These are phyloP conservation scores for Tolypocladium amazonense DNA, from an alignment of 2,329 filamentous ascomycete species.

Conservation along the genomic window DNA sequence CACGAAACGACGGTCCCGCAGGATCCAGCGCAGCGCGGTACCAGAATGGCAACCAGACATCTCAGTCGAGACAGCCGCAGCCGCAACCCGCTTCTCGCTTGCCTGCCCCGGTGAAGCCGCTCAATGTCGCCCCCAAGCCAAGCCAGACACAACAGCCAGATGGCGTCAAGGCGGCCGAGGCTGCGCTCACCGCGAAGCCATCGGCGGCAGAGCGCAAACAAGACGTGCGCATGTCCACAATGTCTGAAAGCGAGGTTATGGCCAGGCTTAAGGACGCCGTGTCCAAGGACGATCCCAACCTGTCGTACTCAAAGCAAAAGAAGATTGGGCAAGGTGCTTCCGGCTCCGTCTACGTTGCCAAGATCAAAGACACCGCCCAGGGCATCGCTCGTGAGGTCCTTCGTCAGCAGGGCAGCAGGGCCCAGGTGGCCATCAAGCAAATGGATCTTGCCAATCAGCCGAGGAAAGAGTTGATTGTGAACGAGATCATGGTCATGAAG, in stretches of 20 bases:
- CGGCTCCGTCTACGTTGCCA: conserved; percentile 94
- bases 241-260: conserved; percentile 97
- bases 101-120: conserved; percentile 61
- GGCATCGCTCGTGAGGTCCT: conserved; percentile 77
- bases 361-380: conserved; percentile 80
- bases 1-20: conserved; percentile 35
- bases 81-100: conserved; percentile 35
- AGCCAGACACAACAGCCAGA: conserved; percentile 40
- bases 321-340: conserved; percentile 99
- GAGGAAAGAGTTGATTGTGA: conserved; percentile 95
- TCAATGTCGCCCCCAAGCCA: conserved; percentile 66
- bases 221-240: conserved; percentile 96
- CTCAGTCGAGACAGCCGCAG: conserved; percentile 34
- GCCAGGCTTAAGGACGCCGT: conserved; percentile 87
- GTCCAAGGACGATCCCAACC: conserved; percentile 85
- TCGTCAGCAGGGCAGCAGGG: conserved; percentile 66
- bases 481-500: conserved; percentile 99
- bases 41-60: conserved; percentile 42
- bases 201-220: conserved; percentile 63
- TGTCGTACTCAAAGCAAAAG: conserved; percentile 98
- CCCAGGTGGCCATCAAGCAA: conserved; percentile 97
- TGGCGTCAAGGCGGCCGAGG: conserved; percentile 79
- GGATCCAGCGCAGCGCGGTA: conserved; percentile 45
- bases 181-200: conserved; percentile 77
- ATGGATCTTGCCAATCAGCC: conserved; percentile 98